Conservation (phyloP, 345 rosid genomes). For the Erysimum cheiranthoides region DNA sequence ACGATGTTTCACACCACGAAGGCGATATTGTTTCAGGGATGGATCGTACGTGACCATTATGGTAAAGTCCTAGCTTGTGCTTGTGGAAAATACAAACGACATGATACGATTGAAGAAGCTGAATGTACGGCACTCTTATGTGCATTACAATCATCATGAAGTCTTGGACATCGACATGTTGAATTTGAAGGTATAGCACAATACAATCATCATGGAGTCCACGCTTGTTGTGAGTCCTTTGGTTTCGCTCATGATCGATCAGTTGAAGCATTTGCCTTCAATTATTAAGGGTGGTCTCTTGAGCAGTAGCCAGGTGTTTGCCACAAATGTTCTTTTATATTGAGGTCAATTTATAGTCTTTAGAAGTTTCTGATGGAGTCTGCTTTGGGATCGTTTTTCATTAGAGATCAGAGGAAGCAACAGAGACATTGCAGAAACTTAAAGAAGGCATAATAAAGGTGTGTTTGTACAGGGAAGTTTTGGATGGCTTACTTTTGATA, state of each 20-base stretch:
- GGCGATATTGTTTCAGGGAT: too few species aligned
- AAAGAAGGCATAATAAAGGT: slow-evolving; percentile 81
- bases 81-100: too few species aligned
- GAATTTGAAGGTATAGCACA: too few species aligned
- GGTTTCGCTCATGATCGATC: slow-evolving; percentile 96
- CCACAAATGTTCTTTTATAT: neutral
- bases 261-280: slow-evolving; percentile 83
- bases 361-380: slow-evolving; percentile 16
- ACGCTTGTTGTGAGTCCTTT: slow-evolving; percentile 58
- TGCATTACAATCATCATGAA: too few species aligned
- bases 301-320: slow-evolving; percentile 78
- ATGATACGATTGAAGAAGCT: too few species aligned
- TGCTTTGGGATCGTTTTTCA: slow-evolving; percentile 23
- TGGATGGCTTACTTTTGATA: slow-evolving; percentile 12
- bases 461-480: neutral
- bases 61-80: too few species aligned
- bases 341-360: neutral
- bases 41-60: too few species aligned
- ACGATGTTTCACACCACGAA: too few species aligned
- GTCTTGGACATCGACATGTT: too few species aligned
- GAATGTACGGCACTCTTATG: too few species aligned
- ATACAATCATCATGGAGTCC: too few species aligned
- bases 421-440: slow-evolving; percentile 68
- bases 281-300: slow-evolving; percentile 71
- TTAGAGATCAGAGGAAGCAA: slow-evolving; percentile 78